phyloP scores from a whole-genome alignment of 495 filamentous ascomycete genomes.

The Aspergillus kassunensis region DNA sequence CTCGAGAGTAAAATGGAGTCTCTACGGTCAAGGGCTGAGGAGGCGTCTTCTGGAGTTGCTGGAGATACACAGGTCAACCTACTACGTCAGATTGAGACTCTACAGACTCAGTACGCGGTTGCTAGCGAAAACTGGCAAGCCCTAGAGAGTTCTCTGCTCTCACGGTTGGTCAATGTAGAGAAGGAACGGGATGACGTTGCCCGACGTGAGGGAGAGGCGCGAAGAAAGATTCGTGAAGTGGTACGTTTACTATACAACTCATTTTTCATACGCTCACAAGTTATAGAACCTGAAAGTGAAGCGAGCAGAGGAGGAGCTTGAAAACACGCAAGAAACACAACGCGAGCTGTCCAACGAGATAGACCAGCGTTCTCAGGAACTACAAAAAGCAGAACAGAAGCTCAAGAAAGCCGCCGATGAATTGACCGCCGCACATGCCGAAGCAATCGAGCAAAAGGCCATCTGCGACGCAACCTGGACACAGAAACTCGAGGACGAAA shows the following conservation, averaged over 20 bases:
- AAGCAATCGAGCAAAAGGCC: conserved; percentile 69
- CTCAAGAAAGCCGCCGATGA: conserved; percentile 64
- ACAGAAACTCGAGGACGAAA: conserved; percentile 67
- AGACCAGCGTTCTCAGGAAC: conserved; percentile 55
- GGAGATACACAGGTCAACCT: conserved; percentile 89
- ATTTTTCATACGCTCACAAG: conserved; percentile 14
- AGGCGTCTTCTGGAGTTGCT: conserved; percentile 75
- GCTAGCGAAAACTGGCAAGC: conserved; percentile 98
- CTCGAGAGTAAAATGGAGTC: conserved; percentile 90
- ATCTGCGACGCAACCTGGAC: conserved; percentile 57
- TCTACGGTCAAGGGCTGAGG: conserved; percentile 79
- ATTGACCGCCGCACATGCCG: conserved; percentile 51
- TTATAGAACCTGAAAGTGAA: conserved; percentile 67
- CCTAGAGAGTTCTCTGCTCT: conserved; percentile 77
- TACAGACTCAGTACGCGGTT: conserved; percentile 91
- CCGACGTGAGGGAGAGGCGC: conserved; percentile 78
- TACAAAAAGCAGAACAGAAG: conserved; percentile 59
- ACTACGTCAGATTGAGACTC: conserved; percentile 86
- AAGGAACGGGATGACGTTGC: conserved; percentile 83
- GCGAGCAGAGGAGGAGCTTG: conserved; percentile 77
- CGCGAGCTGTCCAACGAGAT: conserved; percentile 56
- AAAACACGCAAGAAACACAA: conserved; percentile 61
- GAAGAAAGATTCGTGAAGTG: conserved; percentile 80
- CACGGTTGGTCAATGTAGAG: conserved; percentile 70
- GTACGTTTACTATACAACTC: conserved; percentile 45